Evolutionary conservation across 805 yeast genomes (phyloP).

Genomic region (Yamadazyma tumulicola): DNA sequence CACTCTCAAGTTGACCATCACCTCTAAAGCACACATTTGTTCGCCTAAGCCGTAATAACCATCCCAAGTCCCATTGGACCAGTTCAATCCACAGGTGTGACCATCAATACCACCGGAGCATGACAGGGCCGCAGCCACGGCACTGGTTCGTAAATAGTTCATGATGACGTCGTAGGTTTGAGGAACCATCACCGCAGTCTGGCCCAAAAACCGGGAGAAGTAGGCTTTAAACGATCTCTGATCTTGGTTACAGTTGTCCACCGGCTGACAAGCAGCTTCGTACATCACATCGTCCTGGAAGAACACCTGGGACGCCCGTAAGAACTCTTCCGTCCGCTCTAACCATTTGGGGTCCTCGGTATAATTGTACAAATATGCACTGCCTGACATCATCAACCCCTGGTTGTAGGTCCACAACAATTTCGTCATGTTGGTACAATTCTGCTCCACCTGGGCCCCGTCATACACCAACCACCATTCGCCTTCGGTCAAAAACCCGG

Average conservation of each 20-base stretch:
- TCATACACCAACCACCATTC: constrained; percentile 59
- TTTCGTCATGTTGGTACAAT: constrained; percentile 58
- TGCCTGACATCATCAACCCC: constrained; percentile 74
- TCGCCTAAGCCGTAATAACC: constrained; percentile 72
- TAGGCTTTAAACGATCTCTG: constrained; percentile 92
- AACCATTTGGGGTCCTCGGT: constrained; percentile 69
- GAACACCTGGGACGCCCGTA: constrained; percentile 54
- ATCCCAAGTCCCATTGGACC: constrained; percentile 58
- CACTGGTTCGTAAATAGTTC: constrained; percentile 38
- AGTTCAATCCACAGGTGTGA: constrained; percentile 70
- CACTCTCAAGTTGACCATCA: constrained; percentile 46
- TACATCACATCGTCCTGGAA: constrained; percentile 56
- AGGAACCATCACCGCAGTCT: constrained; percentile 72
- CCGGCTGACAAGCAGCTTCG: constrained; percentile 80
- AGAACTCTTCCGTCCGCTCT: constrained; percentile 51
- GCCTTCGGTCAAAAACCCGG: constrained; percentile 43
- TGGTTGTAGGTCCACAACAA: constrained; percentile 86
- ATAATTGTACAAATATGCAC: constrained; percentile 74
- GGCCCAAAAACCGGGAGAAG: constrained; percentile 68
- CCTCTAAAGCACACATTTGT: constrained; percentile 72
- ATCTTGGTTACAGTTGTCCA: constrained; percentile 69
- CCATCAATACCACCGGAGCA: constrained; percentile 75
- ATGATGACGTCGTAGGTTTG: constrained; percentile 46
- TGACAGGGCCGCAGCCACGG: constrained; percentile 61
- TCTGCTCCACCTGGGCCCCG: constrained; percentile 60